Base-by-base conservation (phyloP, 2,329 filamentous ascomycete species). In the Scedosporium apiospermum region DNA sequence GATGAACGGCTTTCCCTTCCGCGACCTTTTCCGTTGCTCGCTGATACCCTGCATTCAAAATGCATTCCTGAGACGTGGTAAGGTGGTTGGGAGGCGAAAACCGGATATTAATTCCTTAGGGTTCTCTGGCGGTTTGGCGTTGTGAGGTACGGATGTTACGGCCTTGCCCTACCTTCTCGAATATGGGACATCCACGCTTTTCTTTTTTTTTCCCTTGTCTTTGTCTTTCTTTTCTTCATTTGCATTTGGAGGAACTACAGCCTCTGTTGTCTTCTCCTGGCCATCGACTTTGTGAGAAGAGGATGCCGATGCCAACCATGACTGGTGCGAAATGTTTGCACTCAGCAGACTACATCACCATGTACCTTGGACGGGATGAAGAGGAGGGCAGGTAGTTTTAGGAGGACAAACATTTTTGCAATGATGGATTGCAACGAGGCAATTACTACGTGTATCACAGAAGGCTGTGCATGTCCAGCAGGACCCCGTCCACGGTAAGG, bases 11-110 rank as follows among this genome's bases (percentile, higher is more conserved):
- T 53, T 66, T 66, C 68, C 64, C 63, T 63, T 66, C 60, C 65
- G 69, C 69, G 69, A 71, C 68, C 70, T 72, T 61, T 67, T 65
- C 67, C 69, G 51, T 71, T 72, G 72, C 72, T 74, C 74, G 75
- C 76, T 79, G 78, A 85, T 85, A 84, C 82, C 82, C 80, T 78
- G 77, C 80, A 80, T 78, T 78, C 79, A 61, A 61, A 79, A 82
- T 81, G 79, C 77, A 79, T 78, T 74, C 70, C 72, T 70, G 75
- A 77, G 74, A 71, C 65, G 73, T 70, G 68, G 68, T 69, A 66
- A 70, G 67, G 46, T 62, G 65, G 38, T 23, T n/a, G 57, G 53
- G 53, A 58, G 61, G 41, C 21, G 23, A 55, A 38, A 46, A 49
- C 16, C 34, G 41, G 51, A 53, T 70, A 73, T 75, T 75, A 74